These are phyloP conservation scores for Chytriomyces sp. DNA, from an alignment of 192 early-diverging fungal species.

Conservation along the genomic window DNA sequence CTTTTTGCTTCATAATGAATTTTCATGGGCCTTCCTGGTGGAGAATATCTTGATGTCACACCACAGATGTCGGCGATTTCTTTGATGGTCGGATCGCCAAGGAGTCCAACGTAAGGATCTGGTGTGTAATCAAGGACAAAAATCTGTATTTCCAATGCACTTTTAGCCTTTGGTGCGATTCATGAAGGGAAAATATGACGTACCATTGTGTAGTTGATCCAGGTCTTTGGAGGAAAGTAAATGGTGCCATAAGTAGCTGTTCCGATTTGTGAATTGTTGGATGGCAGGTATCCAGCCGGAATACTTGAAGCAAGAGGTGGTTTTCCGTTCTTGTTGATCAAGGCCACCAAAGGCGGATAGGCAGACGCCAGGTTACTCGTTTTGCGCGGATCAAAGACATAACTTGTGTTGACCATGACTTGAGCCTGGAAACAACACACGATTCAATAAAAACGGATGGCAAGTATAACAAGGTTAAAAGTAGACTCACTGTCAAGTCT, in stretches of 20 bases:
- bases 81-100: constrained; percentile 26
- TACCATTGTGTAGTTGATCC: constrained; percentile 31
- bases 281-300: constrained; percentile 1
- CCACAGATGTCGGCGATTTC: constrained; percentile 33
- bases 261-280: constrained; percentile 31
- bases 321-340: background rate
- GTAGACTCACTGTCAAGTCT: constrained; percentile 22
- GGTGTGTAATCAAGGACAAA: constrained; percentile 34
- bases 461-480: background rate
- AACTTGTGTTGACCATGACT: constrained; percentile 25
- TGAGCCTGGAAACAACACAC: constrained; percentile 13
- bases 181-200: no score
- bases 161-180: no score
- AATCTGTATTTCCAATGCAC: background rate
- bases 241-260: constrained; percentile 21
- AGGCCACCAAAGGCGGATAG: background rate
- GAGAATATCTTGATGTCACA: constrained; percentile 20
- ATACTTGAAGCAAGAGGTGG: background rate
- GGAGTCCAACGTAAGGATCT: constrained; percentile 29
- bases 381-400: constrained; percentile 8
- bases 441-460: background rate
- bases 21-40: constrained; percentile 23
- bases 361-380: background rate
- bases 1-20: constrained; percentile 21
- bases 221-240: constrained; percentile 25